A percentile compares a stretch with the other conserved stretches of the same genome.
Conservation (phyloP, 257 asterid genomes). For the Forsythia viridissima region DNA sequence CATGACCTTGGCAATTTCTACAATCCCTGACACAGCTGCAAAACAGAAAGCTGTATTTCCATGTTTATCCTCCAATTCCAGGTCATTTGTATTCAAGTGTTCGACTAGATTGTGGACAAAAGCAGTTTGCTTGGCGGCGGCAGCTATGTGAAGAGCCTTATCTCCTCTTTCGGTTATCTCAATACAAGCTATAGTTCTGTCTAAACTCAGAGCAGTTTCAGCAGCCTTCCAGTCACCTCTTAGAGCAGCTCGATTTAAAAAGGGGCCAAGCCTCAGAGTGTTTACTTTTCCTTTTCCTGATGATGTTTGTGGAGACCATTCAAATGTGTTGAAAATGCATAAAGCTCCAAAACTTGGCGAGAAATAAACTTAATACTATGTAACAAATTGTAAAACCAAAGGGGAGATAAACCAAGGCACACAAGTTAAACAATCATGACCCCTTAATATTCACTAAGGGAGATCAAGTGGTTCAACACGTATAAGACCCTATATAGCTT, state of each 20-base stretch:
- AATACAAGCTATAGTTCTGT: neutral
- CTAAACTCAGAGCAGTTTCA: neutral
- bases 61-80: neutral
- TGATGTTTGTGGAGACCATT: no score
- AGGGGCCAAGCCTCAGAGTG: neutral
- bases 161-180: neutral
- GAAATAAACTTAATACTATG: neutral
- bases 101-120: constrained; percentile 14
- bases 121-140: neutral
- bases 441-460: neutral
- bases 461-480: no score
- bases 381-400: no score
- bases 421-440: no score
- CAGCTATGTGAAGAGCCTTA: constrained; percentile 28
- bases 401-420: no score
- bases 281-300: neutral
- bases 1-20: constrained; percentile 24
- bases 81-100: neutral
- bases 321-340: no score
- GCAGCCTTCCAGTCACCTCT: constrained; percentile 27
- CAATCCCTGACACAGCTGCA: constrained; percentile 24
- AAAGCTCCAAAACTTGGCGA: neutral
- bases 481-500: no score
- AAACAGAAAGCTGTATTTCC: constrained; percentile 16
- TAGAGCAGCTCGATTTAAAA: constrained; percentile 14